phyloP scores from a whole-genome alignment of 306 rosid genomes.

The Acacia melanoxylon region DNA sequence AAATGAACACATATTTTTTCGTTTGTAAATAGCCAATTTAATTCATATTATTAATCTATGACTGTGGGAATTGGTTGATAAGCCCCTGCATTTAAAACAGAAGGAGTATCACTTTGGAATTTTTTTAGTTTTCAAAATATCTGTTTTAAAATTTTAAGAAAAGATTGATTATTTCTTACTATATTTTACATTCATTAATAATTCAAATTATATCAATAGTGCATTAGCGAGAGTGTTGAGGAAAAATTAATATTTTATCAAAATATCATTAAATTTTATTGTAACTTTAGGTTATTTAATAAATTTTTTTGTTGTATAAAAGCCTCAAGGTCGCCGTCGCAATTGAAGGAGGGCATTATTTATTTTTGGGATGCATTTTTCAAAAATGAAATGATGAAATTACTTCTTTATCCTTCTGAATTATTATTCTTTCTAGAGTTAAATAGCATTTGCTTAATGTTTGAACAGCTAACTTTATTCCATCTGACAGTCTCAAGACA shows the following conservation, averaged over 20 bases:
- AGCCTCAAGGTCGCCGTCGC: background rate
- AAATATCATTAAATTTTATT: no score
- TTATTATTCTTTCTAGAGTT: background rate
- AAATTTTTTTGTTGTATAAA: background rate
- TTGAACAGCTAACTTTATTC: background rate
- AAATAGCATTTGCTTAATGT: background rate
- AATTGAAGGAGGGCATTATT: background rate
- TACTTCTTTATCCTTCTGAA: background rate
- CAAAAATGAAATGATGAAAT: background rate
- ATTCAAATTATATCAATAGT: no score
- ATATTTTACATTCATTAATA: no score
- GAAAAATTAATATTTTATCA: no score
- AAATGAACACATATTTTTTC: no score
- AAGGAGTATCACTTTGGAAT: no score
- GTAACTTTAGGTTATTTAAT: no score
- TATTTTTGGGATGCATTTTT: background rate
- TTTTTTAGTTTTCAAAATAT: no score
- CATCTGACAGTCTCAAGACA: background rate
- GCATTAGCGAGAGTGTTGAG: no score
- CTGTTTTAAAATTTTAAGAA: no score
- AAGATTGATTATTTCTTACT: no score
- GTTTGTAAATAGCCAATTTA: background rate
- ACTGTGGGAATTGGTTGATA: background rate
- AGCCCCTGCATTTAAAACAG: no score
- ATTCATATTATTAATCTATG: background rate